These are phyloP conservation scores for Fistulinella prunicolor DNA, from an alignment of 768 basidiomycete genomes.

Conservation along the genomic window DNA sequence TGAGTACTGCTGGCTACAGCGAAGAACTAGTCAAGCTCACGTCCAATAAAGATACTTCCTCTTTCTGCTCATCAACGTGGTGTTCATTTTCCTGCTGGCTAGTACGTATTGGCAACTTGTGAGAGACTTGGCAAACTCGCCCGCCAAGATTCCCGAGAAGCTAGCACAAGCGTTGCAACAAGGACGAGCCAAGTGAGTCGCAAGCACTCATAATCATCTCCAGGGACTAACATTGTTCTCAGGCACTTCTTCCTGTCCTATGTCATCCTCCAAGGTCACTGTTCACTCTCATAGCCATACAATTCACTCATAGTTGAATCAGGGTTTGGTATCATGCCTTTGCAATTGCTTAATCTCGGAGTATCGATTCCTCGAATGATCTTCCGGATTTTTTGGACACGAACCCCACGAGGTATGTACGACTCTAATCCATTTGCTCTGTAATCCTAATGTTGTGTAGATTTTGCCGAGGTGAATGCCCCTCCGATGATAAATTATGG, in stretches of 20 bases:
- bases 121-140: conserved; percentile 88
- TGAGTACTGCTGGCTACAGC: conserved; percentile 34
- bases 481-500: conserved; percentile 99
- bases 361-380: conserved; percentile 79
- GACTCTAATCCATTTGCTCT: not conserved
- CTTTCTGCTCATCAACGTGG: conserved; percentile 87
- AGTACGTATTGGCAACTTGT: conserved; percentile 91
- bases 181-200: conserved; percentile 61
- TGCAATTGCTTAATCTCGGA: conserved; percentile 91
- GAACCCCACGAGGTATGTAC: conserved; percentile 81
- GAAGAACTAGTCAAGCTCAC: conserved; percentile 6
- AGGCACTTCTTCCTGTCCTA: conserved; percentile 85
- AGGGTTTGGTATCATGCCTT: conserved; percentile 93
- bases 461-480: conserved; percentile 94
- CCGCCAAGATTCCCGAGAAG: conserved; percentile 92
- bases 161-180: conserved; percentile 79
- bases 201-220: no score
- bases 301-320: conserved; percentile 4
- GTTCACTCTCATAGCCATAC: not conserved
- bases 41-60: conserved; percentile 73
- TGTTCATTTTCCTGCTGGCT: conserved; percentile 91
- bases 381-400: conserved; percentile 71
- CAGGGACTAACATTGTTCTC: conserved; percentile 7
- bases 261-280: conserved; percentile 74
- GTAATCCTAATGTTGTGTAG: conserved; percentile 39